These are phyloP conservation scores for Pyrus bretschneideri DNA, from an alignment of 306 rosid genomes.

Conservation along the genomic window DNA sequence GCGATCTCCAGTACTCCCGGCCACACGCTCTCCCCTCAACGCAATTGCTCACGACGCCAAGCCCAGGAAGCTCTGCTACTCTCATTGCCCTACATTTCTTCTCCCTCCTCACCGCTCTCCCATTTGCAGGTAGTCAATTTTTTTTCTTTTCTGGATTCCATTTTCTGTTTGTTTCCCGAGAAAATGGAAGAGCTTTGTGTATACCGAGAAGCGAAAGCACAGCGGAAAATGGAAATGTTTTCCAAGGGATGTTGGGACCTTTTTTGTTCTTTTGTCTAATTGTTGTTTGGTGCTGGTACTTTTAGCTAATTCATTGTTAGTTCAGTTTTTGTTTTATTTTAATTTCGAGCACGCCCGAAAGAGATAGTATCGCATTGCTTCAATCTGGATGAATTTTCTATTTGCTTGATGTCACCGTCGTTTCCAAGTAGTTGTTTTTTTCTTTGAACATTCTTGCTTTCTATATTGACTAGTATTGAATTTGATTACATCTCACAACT, in stretches of 20 bases:
- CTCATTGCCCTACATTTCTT: slow-evolving; percentile 10
- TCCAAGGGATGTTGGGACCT: neutral
- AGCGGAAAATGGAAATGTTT: neutral
- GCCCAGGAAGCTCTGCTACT: neutral
- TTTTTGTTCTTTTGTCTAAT: neutral
- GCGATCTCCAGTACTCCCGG: slow-evolving; percentile 7
- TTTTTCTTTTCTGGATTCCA: neutral
- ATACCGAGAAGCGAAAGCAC: neutral
- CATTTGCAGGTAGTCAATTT: slow-evolving; percentile 3
- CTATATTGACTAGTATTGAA: neutral
- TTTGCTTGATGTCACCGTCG: neutral
- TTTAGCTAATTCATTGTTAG: neutral
- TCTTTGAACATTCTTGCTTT: neutral
- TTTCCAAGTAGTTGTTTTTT: neutral
- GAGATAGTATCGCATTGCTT: neutral
- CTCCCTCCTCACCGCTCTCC: slow-evolving; percentile 11
- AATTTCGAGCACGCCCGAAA: neutral
- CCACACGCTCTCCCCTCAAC: neutral
- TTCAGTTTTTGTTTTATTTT: neutral
- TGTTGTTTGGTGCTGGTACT: neutral
- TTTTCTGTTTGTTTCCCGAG: neutral
- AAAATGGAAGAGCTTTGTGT: neutral
- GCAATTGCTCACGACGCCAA: neutral
- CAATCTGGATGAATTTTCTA: neutral
- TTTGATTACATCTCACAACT: neutral